Evolutionary conservation across 2,329 filamentous ascomycete species (phyloP), one percentile per base, ranked within the genome.

Genomic region (Alternaria angustiovoidea): DNA sequence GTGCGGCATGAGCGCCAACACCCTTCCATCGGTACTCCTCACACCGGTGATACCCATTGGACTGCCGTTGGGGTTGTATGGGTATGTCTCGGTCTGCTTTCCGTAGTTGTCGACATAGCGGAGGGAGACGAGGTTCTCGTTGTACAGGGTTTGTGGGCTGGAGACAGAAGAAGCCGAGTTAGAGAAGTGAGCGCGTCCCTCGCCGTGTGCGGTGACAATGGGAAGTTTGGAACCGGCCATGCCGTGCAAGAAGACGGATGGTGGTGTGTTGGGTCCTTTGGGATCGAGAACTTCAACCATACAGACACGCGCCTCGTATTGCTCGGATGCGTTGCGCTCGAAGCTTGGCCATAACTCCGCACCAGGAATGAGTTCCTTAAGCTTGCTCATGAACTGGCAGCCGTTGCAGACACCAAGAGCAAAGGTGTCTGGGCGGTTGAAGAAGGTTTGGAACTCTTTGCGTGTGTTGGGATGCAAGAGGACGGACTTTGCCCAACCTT

Each of bases 391-490:
- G 88, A 98, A 96, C 80, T 99, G 95, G 76, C 95, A 98, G 51
- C 95, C 95, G 77, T 99, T 99, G 86, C 95, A 98, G 34, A 98
- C 93, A 70, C 95, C 95, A 1, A 99, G 86, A 0, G 93, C 85
- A 79, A 99, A 98, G 0, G 95, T 98, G 75, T 97, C 93, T 5
- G 89, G 87, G 30, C 95, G 88, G 67, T 89, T 86, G 82, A 98
- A 98, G 86, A 97, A 98, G 49, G 83, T 80, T 71, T 90, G 83
- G 81, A 98, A 97, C 69, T 94, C 91, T 58, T 85, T 84, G 42
- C 93, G 88, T 42, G 90, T 89, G 58, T 90, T 82, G 24, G 86
- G 86, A 80, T 98, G 93, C 78, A 96, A 87, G 18, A 98, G 86
- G 39, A 98, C 93, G 2, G 91, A 94, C 80, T 96, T 94, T 5